Evolutionary conservation across 768 basidiomycete genomes (phyloP).

Genomic region (Panus rudis): DNA sequence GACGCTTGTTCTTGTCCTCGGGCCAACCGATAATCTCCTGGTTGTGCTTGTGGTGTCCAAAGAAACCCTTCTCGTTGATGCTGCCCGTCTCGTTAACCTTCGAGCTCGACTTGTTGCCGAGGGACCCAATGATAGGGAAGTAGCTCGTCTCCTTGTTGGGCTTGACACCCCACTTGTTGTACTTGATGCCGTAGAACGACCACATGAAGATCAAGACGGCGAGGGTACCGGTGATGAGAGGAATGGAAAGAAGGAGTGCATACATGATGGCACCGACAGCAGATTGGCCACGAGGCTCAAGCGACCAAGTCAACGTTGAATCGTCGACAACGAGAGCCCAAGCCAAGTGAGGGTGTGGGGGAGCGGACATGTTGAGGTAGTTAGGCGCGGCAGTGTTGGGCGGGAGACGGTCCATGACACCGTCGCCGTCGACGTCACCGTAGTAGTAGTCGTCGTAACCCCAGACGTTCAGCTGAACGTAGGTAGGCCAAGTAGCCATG

Average conservation of each 20-base stretch:
- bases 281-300: conserved; percentile 77
- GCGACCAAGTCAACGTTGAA: conserved; percentile 63
- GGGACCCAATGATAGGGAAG: conserved; percentile 75
- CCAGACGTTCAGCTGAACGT: conserved; percentile 85
- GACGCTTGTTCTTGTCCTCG: conserved; percentile 83
- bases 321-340: conserved; percentile 85
- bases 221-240: conserved; percentile 75
- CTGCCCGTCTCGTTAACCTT: conserved; percentile 52
- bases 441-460: conserved; percentile 90
- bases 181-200: conserved; percentile 93
- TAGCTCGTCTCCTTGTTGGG: conserved; percentile 67
- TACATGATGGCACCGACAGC: conserved; percentile 83
- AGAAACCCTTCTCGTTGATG: conserved; percentile 69
- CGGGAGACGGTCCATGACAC: conserved; percentile 83
- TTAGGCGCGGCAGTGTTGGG: conserved; percentile 83
- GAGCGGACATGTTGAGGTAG: conserved; percentile 87
- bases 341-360: conserved; percentile 79
- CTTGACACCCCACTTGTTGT: conserved; percentile 87
- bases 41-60: conserved; percentile 44
- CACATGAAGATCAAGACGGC: conserved; percentile 89
- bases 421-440: conserved; percentile 84
- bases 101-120: conserved; percentile 59
- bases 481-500: conserved; percentile 87
- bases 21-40: conserved; percentile 94
- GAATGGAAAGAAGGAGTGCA: conserved; percentile 73